Base-by-base conservation (phyloP, 352 stramenopile genomes). In the Phytophthora agathidicida region DNA sequence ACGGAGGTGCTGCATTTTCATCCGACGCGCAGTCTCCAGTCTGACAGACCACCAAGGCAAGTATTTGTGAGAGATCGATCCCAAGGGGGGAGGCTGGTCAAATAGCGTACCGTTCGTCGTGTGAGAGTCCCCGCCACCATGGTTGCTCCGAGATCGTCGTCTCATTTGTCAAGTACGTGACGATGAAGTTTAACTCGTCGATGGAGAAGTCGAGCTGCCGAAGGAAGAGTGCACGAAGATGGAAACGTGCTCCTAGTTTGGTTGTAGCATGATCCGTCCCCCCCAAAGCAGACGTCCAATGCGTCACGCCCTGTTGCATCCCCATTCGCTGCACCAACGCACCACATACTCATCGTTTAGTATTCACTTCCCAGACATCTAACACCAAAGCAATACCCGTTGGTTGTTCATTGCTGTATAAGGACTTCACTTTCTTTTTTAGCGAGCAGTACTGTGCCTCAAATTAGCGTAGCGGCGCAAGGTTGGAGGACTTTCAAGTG, bases 181-280 rank as follows among this genome's bases (percentile, higher is more conserved):
- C 46, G n/a, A 82, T 67, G 45, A 75, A 82, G 41, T 71, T 71
- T 2, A 77, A 52, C 36, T 82, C 72, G 37, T 78, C 65, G 11
- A 65, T 53, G 0, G 72, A 79, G 27, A 82, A 75, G 28, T 77
- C 69, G 1, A 74, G 38, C 19, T 74, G 57, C 17, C 72, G 65
- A 16, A 82, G 39, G 37, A 77, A 82, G 27, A 82, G 66, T 32
- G 61, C 70, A 10, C 72, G 68, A 22, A 81, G 41, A 27, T 77
- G 72, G 48, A 81, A 81, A 7, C 72, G 65, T 6, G 72, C 60
- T 23, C 72, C 72, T 32, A 78, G 54, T 48, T 78, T 81, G 14
- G 65, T 76, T 6, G 72, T 81, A 14, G 71, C 62, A 27, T 71
- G 62, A 13, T 67, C 36, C 0, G 62, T 71, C 13, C 49, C 62